Percentiles rank a stretch among this genome's conserved stretches.
These are phyloP conservation scores for Elaeis guineensis DNA, from an alignment of 176 grass and related monocot species.

Conservation along the genomic window DNA sequence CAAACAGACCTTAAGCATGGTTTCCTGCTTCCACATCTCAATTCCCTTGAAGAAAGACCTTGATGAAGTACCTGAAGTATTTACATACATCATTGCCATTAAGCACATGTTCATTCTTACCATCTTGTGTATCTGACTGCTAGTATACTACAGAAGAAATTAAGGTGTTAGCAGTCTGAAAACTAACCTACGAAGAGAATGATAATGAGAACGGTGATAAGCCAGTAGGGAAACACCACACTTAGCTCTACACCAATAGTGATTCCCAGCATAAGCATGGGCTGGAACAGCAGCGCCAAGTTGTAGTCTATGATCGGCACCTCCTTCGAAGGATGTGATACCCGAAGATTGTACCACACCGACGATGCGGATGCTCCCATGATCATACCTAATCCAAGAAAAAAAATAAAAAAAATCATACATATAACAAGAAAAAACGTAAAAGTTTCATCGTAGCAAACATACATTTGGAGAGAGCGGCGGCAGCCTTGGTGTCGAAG, in stretches of 20 bases:
- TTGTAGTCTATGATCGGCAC: conserved; percentile 88
- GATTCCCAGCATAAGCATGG: conserved; percentile 98
- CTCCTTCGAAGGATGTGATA: conserved; percentile 81
- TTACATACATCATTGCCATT: no score
- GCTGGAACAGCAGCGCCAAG: conserved; percentile 88
- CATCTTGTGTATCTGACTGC: no score
- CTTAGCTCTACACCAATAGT: conserved; percentile 94
- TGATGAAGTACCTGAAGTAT: conserved; percentile 65
- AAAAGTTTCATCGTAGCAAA: background rate
- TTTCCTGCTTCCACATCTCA: conserved; percentile 91
- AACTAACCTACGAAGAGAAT: conserved; percentile 76
- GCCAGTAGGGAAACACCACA: conserved; percentile 92
- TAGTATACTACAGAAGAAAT: no score
- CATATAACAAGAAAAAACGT: background rate
- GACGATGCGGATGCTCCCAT: conserved; percentile 91
- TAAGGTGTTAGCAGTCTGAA: no score
- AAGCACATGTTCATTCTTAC: no score
- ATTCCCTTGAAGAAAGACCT: conserved; percentile 86
- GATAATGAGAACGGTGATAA: conserved; percentile 96
- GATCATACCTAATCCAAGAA: conserved; percentile 65
- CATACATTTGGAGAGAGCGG: conserved; percentile 97
- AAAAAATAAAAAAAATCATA: background rate
- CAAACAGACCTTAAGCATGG: conserved; percentile 58
- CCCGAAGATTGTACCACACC: conserved; percentile 97
- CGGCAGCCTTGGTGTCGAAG: conserved; percentile 94